These are phyloP conservation scores for Penicillium goetzii DNA, from an alignment of 495 filamentous ascomycete genomes.

Conservation along the genomic window DNA sequence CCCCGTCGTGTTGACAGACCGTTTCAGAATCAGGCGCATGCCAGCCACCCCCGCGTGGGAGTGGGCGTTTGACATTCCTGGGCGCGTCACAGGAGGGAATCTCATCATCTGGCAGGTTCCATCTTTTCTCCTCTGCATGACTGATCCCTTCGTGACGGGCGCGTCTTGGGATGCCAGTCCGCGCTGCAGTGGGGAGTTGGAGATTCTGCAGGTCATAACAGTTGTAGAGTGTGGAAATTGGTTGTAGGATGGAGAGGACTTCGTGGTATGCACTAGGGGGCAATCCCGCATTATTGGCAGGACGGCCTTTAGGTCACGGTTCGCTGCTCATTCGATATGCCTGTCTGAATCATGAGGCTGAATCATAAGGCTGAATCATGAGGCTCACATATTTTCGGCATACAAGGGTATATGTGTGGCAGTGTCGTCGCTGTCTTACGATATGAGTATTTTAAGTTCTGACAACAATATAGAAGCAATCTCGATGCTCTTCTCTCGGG, in stretches of 20 bases:
- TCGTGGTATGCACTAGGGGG: not conserved
- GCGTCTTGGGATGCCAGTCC: conserved; percentile 4
- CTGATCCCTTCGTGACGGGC: conserved; percentile 25
- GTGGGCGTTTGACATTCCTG: not conserved
- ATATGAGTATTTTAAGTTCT: no score
- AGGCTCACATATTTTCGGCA: no score
- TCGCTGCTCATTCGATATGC: not conserved
- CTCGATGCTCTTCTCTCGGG: no score
- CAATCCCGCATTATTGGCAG: no score
- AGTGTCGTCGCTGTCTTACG: no score
- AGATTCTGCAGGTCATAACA: not conserved
- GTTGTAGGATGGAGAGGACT: not conserved
- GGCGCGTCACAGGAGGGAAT: conserved; percentile 14
- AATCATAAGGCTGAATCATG: no score
- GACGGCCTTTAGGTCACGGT: no score
- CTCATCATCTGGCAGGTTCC: not conserved
- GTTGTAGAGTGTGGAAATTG: not conserved
- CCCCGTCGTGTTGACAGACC: not conserved
- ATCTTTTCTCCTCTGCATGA: conserved; percentile 14
- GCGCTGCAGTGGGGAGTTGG: not conserved
- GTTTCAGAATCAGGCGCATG: not conserved
- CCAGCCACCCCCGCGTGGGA: not conserved
- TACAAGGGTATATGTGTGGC: no score
- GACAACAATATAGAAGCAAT: no score
- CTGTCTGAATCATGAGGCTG: no score